Evolutionary conservation across 768 basidiomycete genomes (phyloP).

Genomic region (Russula brevipes): DNA sequence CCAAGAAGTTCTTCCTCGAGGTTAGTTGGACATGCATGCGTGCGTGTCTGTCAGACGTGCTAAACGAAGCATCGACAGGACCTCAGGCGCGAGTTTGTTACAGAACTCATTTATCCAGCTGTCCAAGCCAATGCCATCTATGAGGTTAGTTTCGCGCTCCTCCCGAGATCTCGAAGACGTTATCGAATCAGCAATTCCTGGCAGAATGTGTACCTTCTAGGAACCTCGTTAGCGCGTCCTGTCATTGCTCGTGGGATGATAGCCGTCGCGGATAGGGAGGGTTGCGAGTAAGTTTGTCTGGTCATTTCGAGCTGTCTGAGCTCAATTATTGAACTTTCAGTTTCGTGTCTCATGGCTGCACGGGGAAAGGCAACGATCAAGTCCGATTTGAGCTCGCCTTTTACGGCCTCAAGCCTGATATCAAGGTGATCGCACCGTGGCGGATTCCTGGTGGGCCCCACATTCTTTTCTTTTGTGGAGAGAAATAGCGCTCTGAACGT

Average conservation of each 20-base stretch:
- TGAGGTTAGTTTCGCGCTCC: slow-evolving; percentile 51
- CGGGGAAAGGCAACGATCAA: slow-evolving; percentile 99
- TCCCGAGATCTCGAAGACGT: background rate
- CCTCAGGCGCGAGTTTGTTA: slow-evolving; percentile 90
- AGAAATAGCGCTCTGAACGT: background rate
- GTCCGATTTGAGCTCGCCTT: slow-evolving; percentile 99
- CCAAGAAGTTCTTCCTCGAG: slow-evolving; percentile 93
- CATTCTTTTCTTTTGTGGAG: background rate
- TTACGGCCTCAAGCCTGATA: slow-evolving; percentile 96
- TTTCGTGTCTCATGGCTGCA: slow-evolving; percentile 97
- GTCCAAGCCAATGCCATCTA: slow-evolving; percentile 99
- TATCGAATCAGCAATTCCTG: background rate
- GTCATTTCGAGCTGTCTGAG: background rate
- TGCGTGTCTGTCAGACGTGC: background rate
- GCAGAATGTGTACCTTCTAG: slow-evolving; percentile 93
- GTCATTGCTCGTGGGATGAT: slow-evolving; percentile 99
- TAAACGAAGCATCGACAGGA: slow-evolving; percentile 48
- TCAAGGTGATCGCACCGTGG: slow-evolving; percentile 99
- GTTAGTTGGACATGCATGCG: slow-evolving; percentile 34
- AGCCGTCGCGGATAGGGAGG: slow-evolving; percentile 79
- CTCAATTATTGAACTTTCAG: slow-evolving; percentile 36
- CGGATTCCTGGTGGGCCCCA: slow-evolving; percentile 71
- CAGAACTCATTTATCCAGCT: slow-evolving; percentile 95
- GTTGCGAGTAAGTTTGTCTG: slow-evolving; percentile 76
- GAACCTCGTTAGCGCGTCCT: slow-evolving; percentile 95